Conservation (phyloP, 352 stramenopile species). For the Phytophthora cajani region DNA sequence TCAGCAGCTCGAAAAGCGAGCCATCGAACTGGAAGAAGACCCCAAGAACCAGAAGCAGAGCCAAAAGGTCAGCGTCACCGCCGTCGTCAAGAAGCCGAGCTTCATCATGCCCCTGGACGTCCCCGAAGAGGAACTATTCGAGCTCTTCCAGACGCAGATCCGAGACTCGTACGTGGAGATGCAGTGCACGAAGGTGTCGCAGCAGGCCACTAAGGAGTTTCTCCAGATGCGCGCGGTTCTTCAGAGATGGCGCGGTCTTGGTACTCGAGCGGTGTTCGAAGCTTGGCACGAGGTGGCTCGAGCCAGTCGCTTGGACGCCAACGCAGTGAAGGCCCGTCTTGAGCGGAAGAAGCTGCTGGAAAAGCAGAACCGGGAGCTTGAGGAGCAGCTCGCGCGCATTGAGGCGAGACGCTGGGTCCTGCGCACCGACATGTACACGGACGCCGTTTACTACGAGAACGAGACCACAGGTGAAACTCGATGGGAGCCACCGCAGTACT, state of each 20-base stretch:
- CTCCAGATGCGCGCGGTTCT: constrained; percentile 67
- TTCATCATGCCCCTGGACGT: constrained; percentile 36
- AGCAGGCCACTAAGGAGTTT: constrained; percentile 63
- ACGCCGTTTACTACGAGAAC: constrained; percentile 73
- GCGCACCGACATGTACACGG: constrained; percentile 70
- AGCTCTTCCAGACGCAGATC: constrained; percentile 53
- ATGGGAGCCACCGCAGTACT: constrained; percentile 60
- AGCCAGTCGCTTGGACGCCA: constrained; percentile 40
- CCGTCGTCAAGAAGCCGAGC: constrained; percentile 19
- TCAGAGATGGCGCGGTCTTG: constrained; percentile 59
- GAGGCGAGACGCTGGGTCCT: constrained; percentile 61
- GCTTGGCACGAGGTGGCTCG: constrained; percentile 64
- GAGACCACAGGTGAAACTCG: constrained; percentile 52
- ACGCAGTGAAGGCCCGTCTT: constrained; percentile 35
- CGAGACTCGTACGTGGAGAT: constrained; percentile 59
- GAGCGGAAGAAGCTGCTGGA: constrained; percentile 54
- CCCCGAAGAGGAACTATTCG: constrained; percentile 50
- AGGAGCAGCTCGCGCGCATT: constrained; percentile 53
- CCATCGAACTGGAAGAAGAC: constrained; percentile 6
- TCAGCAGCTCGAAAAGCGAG: constrained; percentile 41
- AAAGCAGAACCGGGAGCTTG: constrained; percentile 54
- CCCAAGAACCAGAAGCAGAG: not conserved
- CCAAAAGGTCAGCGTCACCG: not conserved
- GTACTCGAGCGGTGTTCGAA: constrained; percentile 62
- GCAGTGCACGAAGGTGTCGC: constrained; percentile 49